phyloP scores from a whole-genome alignment of 1,139 yeast genomes.

The Yamadazyma atlantica region DNA sequence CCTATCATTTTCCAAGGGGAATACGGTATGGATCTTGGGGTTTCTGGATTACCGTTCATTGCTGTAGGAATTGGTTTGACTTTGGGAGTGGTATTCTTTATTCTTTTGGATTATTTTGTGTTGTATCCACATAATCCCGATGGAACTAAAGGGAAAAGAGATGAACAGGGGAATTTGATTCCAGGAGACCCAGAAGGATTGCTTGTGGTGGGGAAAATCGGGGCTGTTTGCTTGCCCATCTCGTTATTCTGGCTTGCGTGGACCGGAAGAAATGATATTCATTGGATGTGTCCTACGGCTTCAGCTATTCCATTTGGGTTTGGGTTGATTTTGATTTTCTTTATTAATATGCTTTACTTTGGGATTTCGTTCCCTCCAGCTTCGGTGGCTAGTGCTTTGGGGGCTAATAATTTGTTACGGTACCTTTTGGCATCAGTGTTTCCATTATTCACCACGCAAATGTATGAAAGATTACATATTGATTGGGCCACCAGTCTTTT shows the following conservation, averaged over 20 bases:
- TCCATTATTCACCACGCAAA: slow-evolving; percentile 47
- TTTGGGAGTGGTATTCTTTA: slow-evolving; percentile 51
- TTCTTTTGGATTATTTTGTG: slow-evolving; percentile 45
- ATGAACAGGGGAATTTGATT: slow-evolving; percentile 53
- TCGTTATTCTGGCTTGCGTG: slow-evolving; percentile 82
- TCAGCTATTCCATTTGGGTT: slow-evolving; percentile 78
- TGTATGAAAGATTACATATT: slow-evolving; percentile 38
- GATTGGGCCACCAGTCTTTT: slow-evolving; percentile 41
- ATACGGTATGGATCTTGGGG: slow-evolving; percentile 57
- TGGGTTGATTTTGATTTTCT: slow-evolving; percentile 71
- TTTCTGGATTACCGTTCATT: slow-evolving; percentile 66
- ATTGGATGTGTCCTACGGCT: slow-evolving; percentile 79
- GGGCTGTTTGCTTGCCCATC: slow-evolving; percentile 64
- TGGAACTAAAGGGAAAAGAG: slow-evolving; percentile 59
- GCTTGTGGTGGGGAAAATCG: slow-evolving; percentile 49
- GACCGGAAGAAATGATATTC: slow-evolving; percentile 63
- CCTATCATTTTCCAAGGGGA: slow-evolving; percentile 69
- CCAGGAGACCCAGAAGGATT: slow-evolving; percentile 40
- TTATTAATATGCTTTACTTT: slow-evolving; percentile 69
- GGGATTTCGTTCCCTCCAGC: slow-evolving; percentile 74
- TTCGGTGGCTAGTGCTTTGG: slow-evolving; percentile 72
- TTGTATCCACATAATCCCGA: slow-evolving; percentile 61
- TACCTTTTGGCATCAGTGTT: slow-evolving; percentile 64
- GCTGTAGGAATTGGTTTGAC: slow-evolving; percentile 69
- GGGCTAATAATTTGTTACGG: slow-evolving; percentile 74